Base-by-base conservation (phyloP, 108 stramenopile species). In the Aureococcus anophagefferens region DNA sequence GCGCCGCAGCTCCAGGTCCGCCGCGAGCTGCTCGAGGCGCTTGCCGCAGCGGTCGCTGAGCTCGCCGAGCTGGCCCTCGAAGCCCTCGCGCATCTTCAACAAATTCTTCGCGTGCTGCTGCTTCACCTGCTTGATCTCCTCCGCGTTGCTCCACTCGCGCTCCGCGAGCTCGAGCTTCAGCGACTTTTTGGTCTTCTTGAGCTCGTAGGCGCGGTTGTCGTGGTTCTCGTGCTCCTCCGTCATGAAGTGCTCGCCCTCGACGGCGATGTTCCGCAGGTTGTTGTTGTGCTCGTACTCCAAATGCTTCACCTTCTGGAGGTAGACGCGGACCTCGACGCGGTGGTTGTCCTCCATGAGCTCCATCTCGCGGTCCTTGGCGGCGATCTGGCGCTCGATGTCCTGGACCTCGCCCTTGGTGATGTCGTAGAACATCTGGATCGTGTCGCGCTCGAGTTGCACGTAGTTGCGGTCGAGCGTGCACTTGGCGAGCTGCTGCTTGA, bases 211-310 rank as follows among this genome's bases (percentile, higher is more conserved):
- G 15, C 84, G 72, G 0, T 75, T 35, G 5, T 77, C 78, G 40
- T 84, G 79, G 16, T 46, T 64, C 64, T 80, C 79, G 36, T 65
- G 32, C 65, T 77, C 78, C 66, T 77, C 79, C 21, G 51, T 68
- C 9, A 74, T 73, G 16, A 75, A 40, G 16, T 33, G 30, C 30
- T 75, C 46, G 30, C 69, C 68, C 35, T 83, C 83, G 30, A 51
- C 72, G 62, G 40, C 72, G 62, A 81, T 81, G 11, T 66, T 64
- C 66, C 77, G 76, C 68, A 86, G 46, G 67, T 83, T 85, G 69
- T 86, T 85, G 68, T 81, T 73, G 78, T 88, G 87, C 84, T 86
- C 86, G 73, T 88, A 88, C 68, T 88, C 86, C 33, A 88, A 82
- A 45, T 88, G 87, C 64, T 84, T 85, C 40, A 88, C 87, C 63